phyloP scores from a whole-genome alignment of 1,284 basidiomycete species.

The Sanghuangporus baumii region DNA sequence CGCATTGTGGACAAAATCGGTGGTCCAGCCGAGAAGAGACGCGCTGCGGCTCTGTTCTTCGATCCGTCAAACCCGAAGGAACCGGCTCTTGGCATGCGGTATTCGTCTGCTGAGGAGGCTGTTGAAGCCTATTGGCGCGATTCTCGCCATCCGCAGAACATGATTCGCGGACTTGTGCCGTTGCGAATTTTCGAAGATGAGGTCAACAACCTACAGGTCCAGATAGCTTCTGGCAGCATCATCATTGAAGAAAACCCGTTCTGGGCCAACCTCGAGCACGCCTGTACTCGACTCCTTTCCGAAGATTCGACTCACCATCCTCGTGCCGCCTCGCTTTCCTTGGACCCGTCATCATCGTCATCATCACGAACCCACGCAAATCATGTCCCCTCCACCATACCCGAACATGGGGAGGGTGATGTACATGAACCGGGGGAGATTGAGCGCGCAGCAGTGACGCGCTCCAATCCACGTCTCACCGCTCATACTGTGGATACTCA shows the following conservation, averaged over 20 bases:
- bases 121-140: conserved; percentile 47
- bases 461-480: conserved; percentile 53
- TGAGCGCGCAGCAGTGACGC: conserved; percentile 47
- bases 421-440: conserved; percentile 29
- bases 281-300: conserved; percentile 9
- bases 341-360: not conserved
- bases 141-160: conserved; percentile 49
- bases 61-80: conserved; percentile 3
- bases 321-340: not conserved
- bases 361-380: not conserved
- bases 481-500: conserved; percentile 67
- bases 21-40: conserved; percentile 52
- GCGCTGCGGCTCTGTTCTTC: conserved; percentile 53
- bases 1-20: conserved; percentile 71
- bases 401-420: conserved; percentile 1
- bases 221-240: not conserved
- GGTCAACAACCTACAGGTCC: not conserved
- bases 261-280: conserved; percentile 3
- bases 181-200: conserved; percentile 34
- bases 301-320: conserved; percentile 5
- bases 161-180: conserved; percentile 50
- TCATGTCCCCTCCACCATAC: not conserved
- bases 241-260: conserved; percentile 4
- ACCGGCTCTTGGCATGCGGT: not conserved
- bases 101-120: not conserved